Conservation (phyloP, 352 stramenopile species). For the Phytophthora ramorum region DNA sequence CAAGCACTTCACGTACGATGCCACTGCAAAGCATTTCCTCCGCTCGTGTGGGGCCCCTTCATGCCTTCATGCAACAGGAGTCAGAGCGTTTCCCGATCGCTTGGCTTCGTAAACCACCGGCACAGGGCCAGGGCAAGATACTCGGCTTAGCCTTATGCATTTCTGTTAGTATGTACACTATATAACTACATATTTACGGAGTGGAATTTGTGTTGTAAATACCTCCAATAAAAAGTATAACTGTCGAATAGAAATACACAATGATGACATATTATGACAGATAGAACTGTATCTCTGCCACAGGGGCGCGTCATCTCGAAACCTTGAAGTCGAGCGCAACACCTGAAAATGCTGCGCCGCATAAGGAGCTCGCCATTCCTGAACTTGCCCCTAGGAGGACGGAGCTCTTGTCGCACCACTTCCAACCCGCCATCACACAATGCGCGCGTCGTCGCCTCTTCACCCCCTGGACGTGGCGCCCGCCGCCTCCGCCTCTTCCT, state of each 20-base stretch:
- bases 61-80: too few species aligned
- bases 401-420: not conserved
- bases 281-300: not conserved
- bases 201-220: not conserved
- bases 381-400: slow-evolving; percentile 25
- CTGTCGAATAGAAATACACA: not conserved
- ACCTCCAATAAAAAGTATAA: not conserved
- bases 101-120: slow-evolving; percentile 20
- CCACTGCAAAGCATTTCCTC: not conserved
- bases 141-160: too few species aligned
- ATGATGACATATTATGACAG: not conserved
- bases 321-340: slow-evolving; percentile 21
- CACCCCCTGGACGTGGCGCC: slow-evolving; percentile 22
- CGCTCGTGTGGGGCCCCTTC: not conserved
- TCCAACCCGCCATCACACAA: not conserved
- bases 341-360: too few species aligned
- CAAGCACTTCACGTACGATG: not conserved
- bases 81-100: slow-evolving; percentile 18
- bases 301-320: slow-evolving; percentile 11
- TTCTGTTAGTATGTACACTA: not conserved
- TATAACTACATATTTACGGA: not conserved
- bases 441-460: slow-evolving; percentile 34
- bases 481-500: slow-evolving; percentile 17
- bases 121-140: not conserved
- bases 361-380: slow-evolving; percentile 20